Base-by-base conservation (phyloP, 768 basidiomycete species). In the Suillus ampliporus region DNA sequence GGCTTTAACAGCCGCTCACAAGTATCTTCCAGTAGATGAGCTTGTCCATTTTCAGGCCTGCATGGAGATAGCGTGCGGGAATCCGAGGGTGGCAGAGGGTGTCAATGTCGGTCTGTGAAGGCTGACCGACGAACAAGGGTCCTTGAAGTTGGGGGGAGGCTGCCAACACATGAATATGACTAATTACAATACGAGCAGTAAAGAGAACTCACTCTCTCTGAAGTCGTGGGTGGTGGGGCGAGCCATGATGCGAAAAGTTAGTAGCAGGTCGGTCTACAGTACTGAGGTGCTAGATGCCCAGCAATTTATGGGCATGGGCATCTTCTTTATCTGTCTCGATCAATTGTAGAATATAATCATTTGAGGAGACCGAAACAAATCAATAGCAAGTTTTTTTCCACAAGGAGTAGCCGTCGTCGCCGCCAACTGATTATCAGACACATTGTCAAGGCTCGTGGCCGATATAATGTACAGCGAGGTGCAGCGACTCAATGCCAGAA, bases 391-490 rank as follows among this genome's bases (percentile, higher is more conserved):
- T 19, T 13, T 13, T 51, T 34, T 19, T n/a, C 31, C 50, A 9
- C 15, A 9, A 48, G 2, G 19, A 51, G 31, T n/a, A 11, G 15
- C 28, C 28, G 28, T 28, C 48, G 17, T 50, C 9, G 26, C 28
- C 35, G 13, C 23, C 21, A 4, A 23, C 21, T 54, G 53, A 54
- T 54, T 54, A 54, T 54, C 53, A 38, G 37, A 54, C 53, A 17
- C 53, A 23, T 23, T 14, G 9, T 38, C 53, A 23, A 38, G 53
- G 15, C 35, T 54, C 53, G 37, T 56, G 54, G 54, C 38, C 2
- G 26, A 56, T 23, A 41, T 56, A 38, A 40, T 40, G 38, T n/a
- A 51, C 38, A 56, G 38, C 54, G 17, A n/a, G n/a, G n/a, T n/a
- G n/a, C n/a, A n/a, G n/a, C n/a, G n/a, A n/a, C n/a, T n/a, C n/a